phyloP scores from a whole-genome alignment of 805 yeast species.

The Maudiozyma turicensis region DNA sequence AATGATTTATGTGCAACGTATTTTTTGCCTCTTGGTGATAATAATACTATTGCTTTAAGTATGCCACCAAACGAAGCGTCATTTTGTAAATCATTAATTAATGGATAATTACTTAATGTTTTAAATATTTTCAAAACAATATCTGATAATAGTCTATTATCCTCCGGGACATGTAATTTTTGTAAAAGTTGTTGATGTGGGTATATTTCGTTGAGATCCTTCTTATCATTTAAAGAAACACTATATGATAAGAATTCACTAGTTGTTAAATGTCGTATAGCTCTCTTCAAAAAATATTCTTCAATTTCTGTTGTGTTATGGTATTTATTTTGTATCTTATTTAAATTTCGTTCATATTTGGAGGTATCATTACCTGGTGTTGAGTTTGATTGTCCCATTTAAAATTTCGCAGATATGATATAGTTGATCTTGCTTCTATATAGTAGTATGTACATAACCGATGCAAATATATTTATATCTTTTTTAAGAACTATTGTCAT shows the following conservation, averaged over 20 bases:
- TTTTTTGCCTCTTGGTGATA: conserved; percentile 34
- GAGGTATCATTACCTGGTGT: neutral
- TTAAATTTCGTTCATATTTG: neutral
- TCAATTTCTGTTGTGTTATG: conserved; percentile 6
- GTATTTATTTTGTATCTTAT: neutral
- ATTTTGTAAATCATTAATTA: conserved; percentile 30
- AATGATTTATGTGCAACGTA: conserved; percentile 29
- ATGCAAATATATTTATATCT: too few species aligned
- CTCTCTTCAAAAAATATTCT: conserved; percentile 11
- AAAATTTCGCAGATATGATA: too few species aligned
- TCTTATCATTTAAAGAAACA: conserved; percentile 15
- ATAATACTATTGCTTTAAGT: conserved; percentile 37
- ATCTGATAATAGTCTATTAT: conserved; percentile 23
- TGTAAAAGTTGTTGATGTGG: conserved; percentile 21
- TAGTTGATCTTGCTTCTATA: too few species aligned
- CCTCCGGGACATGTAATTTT: conserved; percentile 31
- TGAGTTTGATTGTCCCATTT: neutral
- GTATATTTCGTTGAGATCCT: conserved; percentile 19
- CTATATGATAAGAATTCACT: conserved; percentile 20
- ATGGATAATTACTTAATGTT: conserved; percentile 42
- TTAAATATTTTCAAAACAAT: conserved; percentile 34
- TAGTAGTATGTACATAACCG: too few species aligned
- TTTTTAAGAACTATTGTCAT: too few species aligned
- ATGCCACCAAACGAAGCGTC: conserved; percentile 33
- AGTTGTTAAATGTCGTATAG: conserved; percentile 12